A percentile compares a stretch with the other conserved stretches of the same genome.
Evolutionary conservation across 2,329 filamentous ascomycete genomes (phyloP).

Genomic region (Xylariaceae sp.): DNA sequence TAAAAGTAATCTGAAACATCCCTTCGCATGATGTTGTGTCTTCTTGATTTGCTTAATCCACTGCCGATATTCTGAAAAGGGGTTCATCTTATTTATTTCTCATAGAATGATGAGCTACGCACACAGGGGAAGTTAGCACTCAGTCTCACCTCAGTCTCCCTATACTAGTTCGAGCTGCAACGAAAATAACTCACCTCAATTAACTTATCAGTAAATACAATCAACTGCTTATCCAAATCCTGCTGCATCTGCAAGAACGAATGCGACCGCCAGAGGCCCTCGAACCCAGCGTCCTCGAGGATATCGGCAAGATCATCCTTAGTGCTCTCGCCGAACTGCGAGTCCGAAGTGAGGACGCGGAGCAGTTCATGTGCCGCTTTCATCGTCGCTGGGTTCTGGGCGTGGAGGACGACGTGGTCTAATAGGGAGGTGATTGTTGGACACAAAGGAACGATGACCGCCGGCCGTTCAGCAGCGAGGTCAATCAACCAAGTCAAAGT

Average conservation of each 20-base stretch:
- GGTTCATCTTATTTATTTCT: slow-evolving; percentile 1
- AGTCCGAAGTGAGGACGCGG: slow-evolving; percentile 53
- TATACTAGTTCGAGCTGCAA: no score
- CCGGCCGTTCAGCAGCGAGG: slow-evolving; percentile 50
- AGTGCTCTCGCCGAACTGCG: slow-evolving; percentile 48
- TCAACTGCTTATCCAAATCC: slow-evolving; percentile 49
- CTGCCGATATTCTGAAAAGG: no score
- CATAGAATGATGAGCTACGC: slow-evolving; percentile 19
- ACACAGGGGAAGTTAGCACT: background rate
- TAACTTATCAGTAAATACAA: slow-evolving; percentile 54
- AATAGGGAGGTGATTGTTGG: slow-evolving; percentile 55
- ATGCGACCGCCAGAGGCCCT: slow-evolving; percentile 58
- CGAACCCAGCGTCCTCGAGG: slow-evolving; percentile 59
- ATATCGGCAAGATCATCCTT: slow-evolving; percentile 47
- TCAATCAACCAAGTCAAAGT: slow-evolving; percentile 57
- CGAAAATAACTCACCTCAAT: slow-evolving; percentile 49
- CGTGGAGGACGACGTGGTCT: slow-evolving; percentile 59
- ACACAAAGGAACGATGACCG: slow-evolving; percentile 56
- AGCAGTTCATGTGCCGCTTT: slow-evolving; percentile 59
- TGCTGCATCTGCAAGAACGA: slow-evolving; percentile 44
- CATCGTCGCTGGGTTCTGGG: slow-evolving; percentile 57
- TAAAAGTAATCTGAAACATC: no score
- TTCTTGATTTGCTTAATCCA: no score
- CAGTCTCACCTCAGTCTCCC: no score
- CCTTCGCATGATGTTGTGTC: no score